Base-by-base conservation (phyloP, 2,329 filamentous ascomycete species). In the Aspergillus neotritici region DNA sequence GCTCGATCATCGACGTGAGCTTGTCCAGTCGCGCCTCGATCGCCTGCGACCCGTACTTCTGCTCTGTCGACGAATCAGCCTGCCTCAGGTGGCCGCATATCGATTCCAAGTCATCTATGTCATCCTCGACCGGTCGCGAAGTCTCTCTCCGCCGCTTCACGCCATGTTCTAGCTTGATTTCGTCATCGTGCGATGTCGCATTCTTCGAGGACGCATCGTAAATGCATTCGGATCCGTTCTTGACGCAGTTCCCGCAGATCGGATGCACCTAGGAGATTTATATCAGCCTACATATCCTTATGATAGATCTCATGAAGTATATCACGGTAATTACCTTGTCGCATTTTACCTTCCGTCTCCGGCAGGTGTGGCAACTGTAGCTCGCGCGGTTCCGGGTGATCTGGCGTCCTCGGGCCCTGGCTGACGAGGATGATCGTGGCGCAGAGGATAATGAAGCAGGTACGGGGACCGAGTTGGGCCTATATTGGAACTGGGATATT, bases 321-420 rank as follows among this genome's bases (percentile, higher is more conserved):
- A 31, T 17, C 8, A 31, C 12, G 25, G 28, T 14, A 28, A 30
- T 8, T 52, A 63, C 60, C 56, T 71, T 71, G 53, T 70, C 64
- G 48, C 70, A 73, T 62, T 72, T 73, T 37, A 73, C 68, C 49
- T 73, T 73, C 25, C 70, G 63, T 44, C 66, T 57, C 37, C 70
- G 65, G 55, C 70, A 73, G 1, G 62, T 68, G 51, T 71, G 64
- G 46, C 71, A 73, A 49, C 67, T 71, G 49, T 73, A 72, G 50
- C 69, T 72, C 29, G 67, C 62, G 37, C 71, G 66, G 36, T 69
- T 72, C 13, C 71, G 66, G 31, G 70, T 73, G 40, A 73, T 73
- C 43, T 72, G 69, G 39, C 69, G 69, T 33, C 60, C 60, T 30
- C 55, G 49, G 4, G 49, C 52, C 17, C 64, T 56, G 14, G 41